Base-by-base conservation (phyloP, 2,329 filamentous ascomycete species). In the Claviceps spartinae region DNA sequence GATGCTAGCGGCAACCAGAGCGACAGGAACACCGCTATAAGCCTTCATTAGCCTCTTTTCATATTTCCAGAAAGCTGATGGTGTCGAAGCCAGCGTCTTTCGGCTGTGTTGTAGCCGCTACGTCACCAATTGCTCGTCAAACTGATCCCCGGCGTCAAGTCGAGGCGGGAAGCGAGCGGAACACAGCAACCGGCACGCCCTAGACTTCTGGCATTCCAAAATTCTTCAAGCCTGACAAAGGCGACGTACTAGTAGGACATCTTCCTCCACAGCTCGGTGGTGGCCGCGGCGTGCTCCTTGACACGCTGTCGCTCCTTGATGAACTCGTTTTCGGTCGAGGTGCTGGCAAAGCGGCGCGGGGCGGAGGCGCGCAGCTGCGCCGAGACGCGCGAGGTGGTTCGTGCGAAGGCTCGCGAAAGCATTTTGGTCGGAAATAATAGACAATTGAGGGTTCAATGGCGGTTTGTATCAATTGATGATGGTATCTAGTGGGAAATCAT, bases 191-290 rank as follows among this genome's bases (percentile, higher is more conserved):
- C 16, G 30, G 20, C 20, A 48, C 7, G 20, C 9, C 4, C 20
- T 30, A 22, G 5, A 9, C 18, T 14, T 37, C 41, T 18, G 5
- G 2, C 3, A 30, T n/a, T 41, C n/a, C 13, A 14, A 1, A 5
- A 5, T 7, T 11, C 16, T 14, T 40, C n/a, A 18, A 36, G 9
- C 2, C 3, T 20, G 5, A 20, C 22, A 48, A 22, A 38, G 42
- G 49, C 54, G 60, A 74, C 86, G 73, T 88, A 96, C 90, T 88
- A 97, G 77, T 96, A 78, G 59, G 88, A 93, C 64, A 97, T 84
- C 79, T 94, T 97, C 72, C 81, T 83, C 93, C 93, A 98, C 64
- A 95, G 82, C 64, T 88, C 91, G 71, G 85, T 86, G 60, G 88
- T 93, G 65, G 79, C 78, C 60, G 77, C 81, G 65, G 93, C 93